Conservation (phyloP, 202 grass and related monocot genomes). For the Panicum hallii region DNA sequence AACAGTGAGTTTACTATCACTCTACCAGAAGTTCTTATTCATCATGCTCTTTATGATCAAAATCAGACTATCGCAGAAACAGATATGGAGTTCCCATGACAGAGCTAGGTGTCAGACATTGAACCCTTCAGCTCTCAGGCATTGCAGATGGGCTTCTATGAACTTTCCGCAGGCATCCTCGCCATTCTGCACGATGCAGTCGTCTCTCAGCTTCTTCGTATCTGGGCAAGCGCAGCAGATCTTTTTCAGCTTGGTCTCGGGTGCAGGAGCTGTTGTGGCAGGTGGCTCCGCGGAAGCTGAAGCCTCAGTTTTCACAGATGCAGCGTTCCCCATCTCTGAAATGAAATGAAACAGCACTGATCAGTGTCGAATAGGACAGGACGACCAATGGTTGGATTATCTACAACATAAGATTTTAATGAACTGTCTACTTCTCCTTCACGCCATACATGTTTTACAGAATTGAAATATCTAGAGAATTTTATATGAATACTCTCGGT, state of each 20-base stretch:
- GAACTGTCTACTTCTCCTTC: no score
- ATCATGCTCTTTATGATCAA: not conserved
- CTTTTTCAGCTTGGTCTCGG: slow-evolving; percentile 75
- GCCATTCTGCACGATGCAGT: slow-evolving; percentile 85
- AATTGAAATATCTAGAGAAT: not conserved
- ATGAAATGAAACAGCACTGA: not conserved
- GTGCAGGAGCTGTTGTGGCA: slow-evolving; percentile 20
- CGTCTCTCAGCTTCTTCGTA: slow-evolving; percentile 84
- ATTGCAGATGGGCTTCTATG: slow-evolving; percentile 83
- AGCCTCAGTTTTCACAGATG: slow-evolving; percentile 25
- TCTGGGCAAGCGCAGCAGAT: slow-evolving; percentile 99
- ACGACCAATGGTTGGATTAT: not conserved
- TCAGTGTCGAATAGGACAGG: not conserved
- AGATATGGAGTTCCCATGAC: not conserved
- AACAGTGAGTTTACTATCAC: slow-evolving; percentile 27
- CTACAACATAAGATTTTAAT: not conserved
- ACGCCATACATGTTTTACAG: not conserved
- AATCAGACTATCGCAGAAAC: not conserved
- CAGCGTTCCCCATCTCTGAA: slow-evolving; percentile 56
- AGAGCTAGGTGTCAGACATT: slow-evolving; percentile 48
- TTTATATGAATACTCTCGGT: not conserved
- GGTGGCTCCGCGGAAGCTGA: slow-evolving; percentile 27
- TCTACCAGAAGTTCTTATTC: slow-evolving; percentile 37
- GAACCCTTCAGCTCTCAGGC: slow-evolving; percentile 90
- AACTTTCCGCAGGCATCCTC: slow-evolving; percentile 79